Evolutionary conservation across 306 rosid species (phyloP).

Genomic region (Chamaecrista fasciculata): DNA sequence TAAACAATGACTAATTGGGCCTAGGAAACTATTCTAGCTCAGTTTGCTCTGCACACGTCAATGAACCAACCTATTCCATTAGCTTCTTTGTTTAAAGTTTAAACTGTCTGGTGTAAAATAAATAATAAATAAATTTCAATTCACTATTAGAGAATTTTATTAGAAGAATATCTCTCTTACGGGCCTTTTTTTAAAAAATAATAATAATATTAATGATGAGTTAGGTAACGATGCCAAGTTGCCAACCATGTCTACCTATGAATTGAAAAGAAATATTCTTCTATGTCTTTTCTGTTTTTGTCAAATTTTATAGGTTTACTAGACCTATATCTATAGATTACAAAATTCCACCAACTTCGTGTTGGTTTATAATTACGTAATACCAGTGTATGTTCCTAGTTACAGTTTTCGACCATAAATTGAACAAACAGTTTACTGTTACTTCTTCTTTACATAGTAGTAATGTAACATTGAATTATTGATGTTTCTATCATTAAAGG

Average conservation of each 20-base stretch:
- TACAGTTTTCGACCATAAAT: background rate
- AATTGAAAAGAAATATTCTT: background rate
- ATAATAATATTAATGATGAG: background rate
- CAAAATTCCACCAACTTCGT: background rate
- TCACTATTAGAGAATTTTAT: no score
- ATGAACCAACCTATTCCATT: background rate
- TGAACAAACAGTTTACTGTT: no score
- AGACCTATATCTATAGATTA: background rate
- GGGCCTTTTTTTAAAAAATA: background rate
- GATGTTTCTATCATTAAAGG: no score
- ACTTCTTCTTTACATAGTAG: no score
- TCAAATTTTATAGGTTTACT: background rate
- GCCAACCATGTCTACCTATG: background rate
- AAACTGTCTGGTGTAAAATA: no score
- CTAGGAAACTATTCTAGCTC: background rate
- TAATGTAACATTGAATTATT: no score
- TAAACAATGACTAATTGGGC: background rate
- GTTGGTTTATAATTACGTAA: background rate
- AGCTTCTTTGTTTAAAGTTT: no score
- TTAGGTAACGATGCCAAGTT: constrained; percentile 6
- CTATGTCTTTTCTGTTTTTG: background rate
- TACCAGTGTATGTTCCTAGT: background rate
- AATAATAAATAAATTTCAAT: no score
- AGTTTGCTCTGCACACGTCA: background rate
- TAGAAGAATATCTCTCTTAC: no score